Percentiles rank a stretch among this genome's conserved stretches.
Conservation (phyloP, 371 early-diverging fungal genomes). For the Rhizopus arrhizus region DNA sequence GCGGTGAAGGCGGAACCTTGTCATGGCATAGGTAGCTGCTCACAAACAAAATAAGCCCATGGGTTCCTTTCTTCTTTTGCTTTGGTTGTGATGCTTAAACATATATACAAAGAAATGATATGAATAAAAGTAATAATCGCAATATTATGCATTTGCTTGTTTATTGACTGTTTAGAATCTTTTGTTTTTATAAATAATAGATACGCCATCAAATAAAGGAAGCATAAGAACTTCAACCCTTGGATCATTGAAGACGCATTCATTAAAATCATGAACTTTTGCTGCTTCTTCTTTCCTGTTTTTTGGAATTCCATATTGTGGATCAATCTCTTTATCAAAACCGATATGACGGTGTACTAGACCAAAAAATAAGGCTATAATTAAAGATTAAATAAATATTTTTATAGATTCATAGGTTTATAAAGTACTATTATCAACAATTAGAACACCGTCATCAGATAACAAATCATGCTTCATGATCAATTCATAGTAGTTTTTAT, state of each 20-base stretch:
- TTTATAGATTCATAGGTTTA: neutral
- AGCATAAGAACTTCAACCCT: conserved; percentile 63
- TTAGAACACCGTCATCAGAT: conserved; percentile 50
- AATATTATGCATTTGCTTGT: too few species aligned
- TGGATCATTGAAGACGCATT: conserved; percentile 62
- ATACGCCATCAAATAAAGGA: conserved; percentile 70
- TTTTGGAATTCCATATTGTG: conserved; percentile 16
- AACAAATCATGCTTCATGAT: conserved; percentile 57
- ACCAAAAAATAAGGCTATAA: conserved; percentile 41
- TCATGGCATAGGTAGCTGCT: too few species aligned
- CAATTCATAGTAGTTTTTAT: conserved; percentile 54
- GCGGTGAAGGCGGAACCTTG: too few species aligned
- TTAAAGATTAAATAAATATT: neutral
- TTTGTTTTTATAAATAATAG: conserved; percentile 50
- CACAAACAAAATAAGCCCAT: too few species aligned
- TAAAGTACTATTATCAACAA: conserved; percentile 60
- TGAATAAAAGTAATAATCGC: too few species aligned
- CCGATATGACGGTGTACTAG: conserved; percentile 43
- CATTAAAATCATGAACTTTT: conserved; percentile 63
- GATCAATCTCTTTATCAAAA: neutral
- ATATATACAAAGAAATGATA: too few species aligned
- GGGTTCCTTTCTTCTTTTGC: too few species aligned
- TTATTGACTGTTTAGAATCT: too few species aligned
- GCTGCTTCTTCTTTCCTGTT: conserved; percentile 42
- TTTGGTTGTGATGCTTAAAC: too few species aligned